Percentiles rank a stretch among this genome's conserved stretches.
Evolutionary conservation across 331 rosid species (phyloP).

Genomic region (Pyracantha coccinea): DNA sequence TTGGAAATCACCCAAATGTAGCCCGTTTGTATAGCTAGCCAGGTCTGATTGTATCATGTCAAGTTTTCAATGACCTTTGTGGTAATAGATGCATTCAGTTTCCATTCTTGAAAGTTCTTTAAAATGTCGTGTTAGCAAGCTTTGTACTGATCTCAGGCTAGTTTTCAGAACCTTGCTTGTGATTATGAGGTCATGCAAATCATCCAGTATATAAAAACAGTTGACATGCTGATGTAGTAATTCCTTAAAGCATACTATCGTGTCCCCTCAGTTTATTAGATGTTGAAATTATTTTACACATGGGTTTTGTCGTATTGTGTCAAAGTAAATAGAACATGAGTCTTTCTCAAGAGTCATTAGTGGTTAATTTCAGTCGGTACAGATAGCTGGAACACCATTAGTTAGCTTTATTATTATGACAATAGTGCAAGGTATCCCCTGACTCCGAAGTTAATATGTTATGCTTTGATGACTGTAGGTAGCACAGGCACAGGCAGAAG

Average conservation of each 20-base stretch:
- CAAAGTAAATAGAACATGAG: background rate
- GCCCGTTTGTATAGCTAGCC: too few relatives aligned
- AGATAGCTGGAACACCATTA: background rate
- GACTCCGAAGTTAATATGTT: background rate
- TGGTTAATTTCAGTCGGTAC: background rate
- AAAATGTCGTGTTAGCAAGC: background rate
- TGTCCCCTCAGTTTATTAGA: background rate
- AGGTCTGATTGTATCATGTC: background rate
- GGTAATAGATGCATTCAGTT: background rate
- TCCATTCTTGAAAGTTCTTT: background rate
- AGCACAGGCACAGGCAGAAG: slow-evolving; percentile 82
- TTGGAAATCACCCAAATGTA: too few relatives aligned
- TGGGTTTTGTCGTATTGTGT: background rate
- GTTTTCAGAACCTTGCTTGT: background rate
- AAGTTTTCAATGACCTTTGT: background rate
- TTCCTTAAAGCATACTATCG: background rate
- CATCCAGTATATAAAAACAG: background rate
- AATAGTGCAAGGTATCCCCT: background rate
- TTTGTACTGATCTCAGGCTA: background rate
- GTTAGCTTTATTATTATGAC: background rate
- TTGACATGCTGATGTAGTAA: background rate
- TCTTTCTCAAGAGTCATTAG: background rate
- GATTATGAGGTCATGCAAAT: background rate
- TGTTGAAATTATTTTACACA: background rate
- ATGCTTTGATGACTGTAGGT: slow-evolving; percentile 35